Conservation (phyloP, 1,139 yeast species). For the Taphrina wiesneri region DNA sequence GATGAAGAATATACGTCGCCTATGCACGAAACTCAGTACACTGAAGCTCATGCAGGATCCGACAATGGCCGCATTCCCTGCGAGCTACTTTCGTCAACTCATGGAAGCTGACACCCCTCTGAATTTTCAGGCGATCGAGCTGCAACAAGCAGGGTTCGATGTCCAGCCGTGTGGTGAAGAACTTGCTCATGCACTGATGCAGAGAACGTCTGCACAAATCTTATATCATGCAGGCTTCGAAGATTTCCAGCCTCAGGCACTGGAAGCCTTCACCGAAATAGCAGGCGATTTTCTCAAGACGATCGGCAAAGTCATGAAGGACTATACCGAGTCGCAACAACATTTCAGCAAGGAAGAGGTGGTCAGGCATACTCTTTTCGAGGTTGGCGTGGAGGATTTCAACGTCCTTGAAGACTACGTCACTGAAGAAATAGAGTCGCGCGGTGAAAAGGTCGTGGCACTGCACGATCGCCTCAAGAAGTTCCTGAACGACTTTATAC, state of each 20-base stretch:
- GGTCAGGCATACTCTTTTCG: slow-evolving; percentile 64
- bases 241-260: slow-evolving; percentile 72
- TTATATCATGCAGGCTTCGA: slow-evolving; percentile 96
- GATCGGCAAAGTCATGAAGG: slow-evolving; percentile 67
- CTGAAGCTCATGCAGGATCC: slow-evolving; percentile 85
- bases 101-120: slow-evolving; percentile 23
- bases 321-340: slow-evolving; percentile 59
- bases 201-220: slow-evolving; percentile 70
- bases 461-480: slow-evolving; percentile 55
- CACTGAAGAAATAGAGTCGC: slow-evolving; percentile 70
- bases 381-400: slow-evolving; percentile 82
- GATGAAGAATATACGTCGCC: slow-evolving; percentile 83
- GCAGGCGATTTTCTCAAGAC: slow-evolving; percentile 79
- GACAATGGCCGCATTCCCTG: slow-evolving; percentile 21
- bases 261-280: slow-evolving; percentile 75
- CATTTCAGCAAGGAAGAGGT: slow-evolving; percentile 51
- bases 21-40: slow-evolving; percentile 84
- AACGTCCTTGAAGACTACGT: slow-evolving; percentile 73
- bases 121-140: slow-evolving; percentile 50
- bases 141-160: slow-evolving; percentile 54
- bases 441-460: slow-evolving; percentile 67
- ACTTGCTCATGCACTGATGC: slow-evolving; percentile 51
- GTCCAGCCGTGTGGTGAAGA: slow-evolving; percentile 31
- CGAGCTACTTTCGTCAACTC: slow-evolving; percentile 20
- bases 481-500: slow-evolving; percentile 71